These are phyloP conservation scores for Cryptomeria japonica DNA, from an alignment of 75 land plant species.

Conservation along the genomic window DNA sequence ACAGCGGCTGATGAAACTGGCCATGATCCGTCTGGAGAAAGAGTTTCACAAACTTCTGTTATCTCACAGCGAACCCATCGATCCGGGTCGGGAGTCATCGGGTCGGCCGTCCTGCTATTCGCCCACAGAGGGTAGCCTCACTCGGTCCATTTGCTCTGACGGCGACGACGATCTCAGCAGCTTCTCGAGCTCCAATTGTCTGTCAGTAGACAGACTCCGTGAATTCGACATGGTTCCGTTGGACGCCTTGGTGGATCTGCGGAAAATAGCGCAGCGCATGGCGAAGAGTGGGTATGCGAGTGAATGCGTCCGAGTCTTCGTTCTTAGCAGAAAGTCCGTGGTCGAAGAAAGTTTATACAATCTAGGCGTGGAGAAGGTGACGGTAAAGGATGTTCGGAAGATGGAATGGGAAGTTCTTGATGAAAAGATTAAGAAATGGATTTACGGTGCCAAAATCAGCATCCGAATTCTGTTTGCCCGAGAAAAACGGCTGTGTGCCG, in stretches of 20 bases:
- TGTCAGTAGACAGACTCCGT: neutral
- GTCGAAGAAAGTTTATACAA: constrained; percentile 33
- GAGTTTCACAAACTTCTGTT: constrained; percentile 63
- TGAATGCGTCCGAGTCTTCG: constrained; percentile 37
- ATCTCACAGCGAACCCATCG: constrained; percentile 21
- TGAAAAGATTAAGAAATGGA: constrained; percentile 42
- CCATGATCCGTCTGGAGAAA: constrained; percentile 64
- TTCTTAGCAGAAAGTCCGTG: constrained; percentile 13
- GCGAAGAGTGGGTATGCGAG: constrained; percentile 27
- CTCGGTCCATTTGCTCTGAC: constrained; percentile 25
- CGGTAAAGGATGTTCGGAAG: constrained; percentile 24
- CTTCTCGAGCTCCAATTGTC: neutral
- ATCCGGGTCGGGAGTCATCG: constrained; percentile 21
- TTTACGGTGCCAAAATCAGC: constrained; percentile 26
- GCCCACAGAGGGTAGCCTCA: neutral
- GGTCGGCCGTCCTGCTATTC: neutral
- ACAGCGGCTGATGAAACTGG: constrained; percentile 55
- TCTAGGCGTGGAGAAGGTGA: constrained; percentile 28
- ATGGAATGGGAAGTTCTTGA: constrained; percentile 45
- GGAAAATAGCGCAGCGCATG: constrained; percentile 62
- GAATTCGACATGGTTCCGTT: constrained; percentile 26
- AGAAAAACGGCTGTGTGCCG: constrained; percentile 49
- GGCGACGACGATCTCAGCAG: constrained; percentile 23
- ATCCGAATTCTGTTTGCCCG: constrained; percentile 33
- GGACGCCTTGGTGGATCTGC: constrained; percentile 45